These are phyloP conservation scores for Ensete ventricosum DNA, from an alignment of 176 grass and related monocot genomes.

Conservation along the genomic window DNA sequence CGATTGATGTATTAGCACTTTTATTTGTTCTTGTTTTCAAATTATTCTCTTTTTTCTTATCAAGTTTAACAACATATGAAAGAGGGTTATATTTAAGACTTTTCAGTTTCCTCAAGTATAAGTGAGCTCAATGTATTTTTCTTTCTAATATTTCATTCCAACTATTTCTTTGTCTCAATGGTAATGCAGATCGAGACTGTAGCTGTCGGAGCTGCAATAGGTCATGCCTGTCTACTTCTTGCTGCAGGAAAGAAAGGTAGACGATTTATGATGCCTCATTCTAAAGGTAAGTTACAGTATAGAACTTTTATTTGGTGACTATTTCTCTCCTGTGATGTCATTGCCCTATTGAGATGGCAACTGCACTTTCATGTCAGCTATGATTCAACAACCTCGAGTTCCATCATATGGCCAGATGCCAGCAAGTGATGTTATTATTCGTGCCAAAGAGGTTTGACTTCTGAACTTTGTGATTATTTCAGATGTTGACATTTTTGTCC, in stretches of 20 bases:
- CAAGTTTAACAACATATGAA: too few species aligned
- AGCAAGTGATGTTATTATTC: conserved; percentile 79
- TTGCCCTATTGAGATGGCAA: conserved; percentile 23
- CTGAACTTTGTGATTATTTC: background rate
- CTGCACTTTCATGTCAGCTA: conserved; percentile 45
- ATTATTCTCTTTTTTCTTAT: too few species aligned
- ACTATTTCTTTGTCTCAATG: conserved; percentile 15
- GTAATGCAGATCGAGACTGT: conserved; percentile 75
- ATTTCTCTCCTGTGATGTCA: conserved; percentile 8
- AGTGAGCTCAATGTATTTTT: background rate
- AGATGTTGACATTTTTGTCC: conserved; percentile 9
- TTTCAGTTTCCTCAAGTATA: background rate
- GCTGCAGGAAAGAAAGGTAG: conserved; percentile 95
- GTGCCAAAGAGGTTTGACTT: conserved; percentile 68
- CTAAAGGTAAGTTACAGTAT: conserved; percentile 43
- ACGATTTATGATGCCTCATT: conserved; percentile 94
- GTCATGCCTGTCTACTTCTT: conserved; percentile 85
- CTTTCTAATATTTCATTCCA: background rate
- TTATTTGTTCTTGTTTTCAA: too few species aligned
- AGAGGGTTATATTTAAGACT: background rate
- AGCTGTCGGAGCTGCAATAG: conserved; percentile 60
- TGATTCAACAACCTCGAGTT: conserved; percentile 85
- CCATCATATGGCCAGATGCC: conserved; percentile 79
- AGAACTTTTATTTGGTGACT: background rate
- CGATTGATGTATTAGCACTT: too few species aligned